Evolutionary conservation across 2,329 filamentous ascomycete genomes (phyloP).

Genomic region (Tothia fuscella): DNA sequence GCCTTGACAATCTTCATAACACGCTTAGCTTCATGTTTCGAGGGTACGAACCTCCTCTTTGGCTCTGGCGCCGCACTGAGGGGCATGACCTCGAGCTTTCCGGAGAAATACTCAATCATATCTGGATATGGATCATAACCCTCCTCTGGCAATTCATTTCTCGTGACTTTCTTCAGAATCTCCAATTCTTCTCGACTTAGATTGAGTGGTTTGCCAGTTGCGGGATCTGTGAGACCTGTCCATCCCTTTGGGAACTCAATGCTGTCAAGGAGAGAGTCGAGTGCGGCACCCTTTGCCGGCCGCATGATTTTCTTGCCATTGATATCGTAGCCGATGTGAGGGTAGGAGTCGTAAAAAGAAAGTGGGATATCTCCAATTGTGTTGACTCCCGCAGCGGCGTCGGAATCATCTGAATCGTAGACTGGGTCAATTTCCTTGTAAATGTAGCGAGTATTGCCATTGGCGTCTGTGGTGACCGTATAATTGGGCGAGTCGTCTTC

Average conservation of each 20-base stretch:
- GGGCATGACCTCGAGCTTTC: slow-evolving; percentile 85
- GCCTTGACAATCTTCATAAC: slow-evolving; percentile 96
- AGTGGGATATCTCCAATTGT: slow-evolving; percentile 93
- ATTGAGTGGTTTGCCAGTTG: slow-evolving; percentile 84
- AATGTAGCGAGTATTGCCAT: slow-evolving; percentile 80
- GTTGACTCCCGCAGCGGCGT: slow-evolving; percentile 66
- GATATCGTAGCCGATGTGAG: slow-evolving; percentile 97
- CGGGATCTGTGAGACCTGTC: slow-evolving; percentile 89
- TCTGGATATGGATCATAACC: slow-evolving; percentile 90
- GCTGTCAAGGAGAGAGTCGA: slow-evolving; percentile 87
- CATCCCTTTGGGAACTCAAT: slow-evolving; percentile 96
- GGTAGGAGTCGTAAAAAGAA: slow-evolving; percentile 93
- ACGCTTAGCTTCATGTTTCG: slow-evolving; percentile 91
- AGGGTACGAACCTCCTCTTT: slow-evolving; percentile 88
- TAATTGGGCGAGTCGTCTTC: slow-evolving; percentile 36
- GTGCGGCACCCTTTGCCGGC: slow-evolving; percentile 81
- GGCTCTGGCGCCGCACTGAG: slow-evolving; percentile 89
- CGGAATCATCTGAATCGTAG: slow-evolving; percentile 92
- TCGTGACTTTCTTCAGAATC: slow-evolving; percentile 74
- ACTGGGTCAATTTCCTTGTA: slow-evolving; percentile 90
- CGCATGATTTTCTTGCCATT: slow-evolving; percentile 97
- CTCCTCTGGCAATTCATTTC: slow-evolving; percentile 76
- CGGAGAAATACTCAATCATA: slow-evolving; percentile 87
- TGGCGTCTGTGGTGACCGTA: slow-evolving; percentile 64
- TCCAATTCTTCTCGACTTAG: slow-evolving; percentile 81